Base-by-base conservation (phyloP, 306 rosid genomes). In the Trifolium subterraneum region DNA sequence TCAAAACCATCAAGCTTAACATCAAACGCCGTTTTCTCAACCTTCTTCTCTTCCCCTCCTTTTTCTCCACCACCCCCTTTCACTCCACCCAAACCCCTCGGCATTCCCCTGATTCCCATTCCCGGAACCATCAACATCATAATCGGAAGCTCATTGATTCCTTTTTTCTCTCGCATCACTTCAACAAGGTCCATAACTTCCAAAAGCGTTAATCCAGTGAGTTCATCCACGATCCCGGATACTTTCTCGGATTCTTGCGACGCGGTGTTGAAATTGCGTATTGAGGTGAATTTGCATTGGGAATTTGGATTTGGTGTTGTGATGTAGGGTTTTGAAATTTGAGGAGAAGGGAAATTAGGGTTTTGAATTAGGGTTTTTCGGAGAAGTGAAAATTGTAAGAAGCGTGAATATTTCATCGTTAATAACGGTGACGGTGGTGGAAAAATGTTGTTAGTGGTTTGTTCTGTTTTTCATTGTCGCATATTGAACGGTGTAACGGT, bases 121-220 rank as follows among this genome's bases (percentile, higher is more conserved):
- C 96, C 95, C 0, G 95, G 97, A 77, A 89, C 88, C 97, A 92
- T 90, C 74, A 92, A 55, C 87, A 88, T 77, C 96, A 86, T 85
- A 8, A 87, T 38, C 0, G 97, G 97, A 82, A 94, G 89, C 84
- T 94, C 99, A 72, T 78, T 83, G 54, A 87, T 68, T 45, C 91
- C 95, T 48, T 81, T 79, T 65, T 88, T 94, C 75, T 83, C 85
- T 2, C 95, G 87, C 83, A 94, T 81, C 10, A 88, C 89, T 70
- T 92, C 96, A 9, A 91, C 90, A 3, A 91, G 89, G 84, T 90
- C 97, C 75, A 87, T 74, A 18, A 86, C 89, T 68, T 94, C 96
- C 7, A 87, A 84, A 11, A 88, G 78, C 20, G 96, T 89, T 41
- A 93, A 88, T 10, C 85, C 89, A 29, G 75, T 68, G 65, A 93